Evolutionary conservation across 169 alveolate species (phyloP).

Genomic region (Plasmodium vinckei): DNA sequence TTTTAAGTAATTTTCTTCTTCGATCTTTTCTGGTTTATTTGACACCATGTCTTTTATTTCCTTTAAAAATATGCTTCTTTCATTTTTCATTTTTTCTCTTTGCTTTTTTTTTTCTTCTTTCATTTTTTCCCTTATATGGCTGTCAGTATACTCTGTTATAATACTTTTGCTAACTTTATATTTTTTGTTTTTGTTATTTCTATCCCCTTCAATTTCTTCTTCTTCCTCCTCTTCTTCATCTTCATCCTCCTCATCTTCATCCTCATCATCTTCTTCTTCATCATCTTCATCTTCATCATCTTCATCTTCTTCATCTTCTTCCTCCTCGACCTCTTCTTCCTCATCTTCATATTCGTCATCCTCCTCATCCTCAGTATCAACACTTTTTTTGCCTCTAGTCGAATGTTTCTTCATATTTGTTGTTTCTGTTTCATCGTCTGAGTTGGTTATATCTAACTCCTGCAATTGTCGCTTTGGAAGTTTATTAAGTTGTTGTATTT

Average conservation of each 20-base stretch:
- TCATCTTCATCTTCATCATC: slow-evolving; percentile 3
- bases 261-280: slow-evolving; percentile 48
- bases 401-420: not conserved
- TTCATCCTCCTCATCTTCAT: slow-evolving; percentile 49
- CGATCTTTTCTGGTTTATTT: slow-evolving; percentile 77
- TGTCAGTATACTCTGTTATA: slow-evolving; percentile 77
- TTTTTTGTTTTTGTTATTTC: slow-evolving; percentile 41
- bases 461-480: slow-evolving; percentile 6
- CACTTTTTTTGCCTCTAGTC: not conserved
- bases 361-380: not conserved
- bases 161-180: slow-evolving; percentile 73
- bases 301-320: not conserved
- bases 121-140: slow-evolving; percentile 71
- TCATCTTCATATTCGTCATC: not conserved
- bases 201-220: slow-evolving; percentile 17
- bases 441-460: not conserved
- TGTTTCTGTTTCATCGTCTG: too few species aligned
- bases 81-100: slow-evolving; percentile 68
- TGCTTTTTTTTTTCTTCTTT: slow-evolving; percentile 73
- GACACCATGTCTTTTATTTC: slow-evolving; percentile 74
- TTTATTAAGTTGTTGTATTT: slow-evolving; percentile 71
- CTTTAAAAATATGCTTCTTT: slow-evolving; percentile 48
- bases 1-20: slow-evolving; percentile 78
- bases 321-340: not conserved
- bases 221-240: slow-evolving; percentile 15